Evolutionary conservation across 2,329 filamentous ascomycete genomes (phyloP), one percentile per base, ranked within the genome.

Genomic region (Chalaropsis ovoidea): DNA sequence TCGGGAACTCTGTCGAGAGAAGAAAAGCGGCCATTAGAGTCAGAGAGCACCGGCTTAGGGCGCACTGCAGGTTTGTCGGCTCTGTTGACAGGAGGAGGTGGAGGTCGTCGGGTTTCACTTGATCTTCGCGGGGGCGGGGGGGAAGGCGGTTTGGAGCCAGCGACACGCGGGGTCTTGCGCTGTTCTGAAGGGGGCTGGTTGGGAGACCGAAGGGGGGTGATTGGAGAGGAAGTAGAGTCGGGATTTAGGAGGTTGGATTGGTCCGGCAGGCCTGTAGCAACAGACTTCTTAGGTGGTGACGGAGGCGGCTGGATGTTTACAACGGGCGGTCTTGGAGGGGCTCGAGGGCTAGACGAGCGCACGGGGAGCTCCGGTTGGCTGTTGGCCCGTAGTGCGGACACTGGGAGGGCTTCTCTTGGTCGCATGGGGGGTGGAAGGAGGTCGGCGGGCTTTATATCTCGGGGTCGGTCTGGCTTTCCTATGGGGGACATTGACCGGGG

Each of bases 41-140:
- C 71, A 65, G 71, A 71, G 45, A 70, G 70, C 22, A 70, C 69
- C 31, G 71, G 66, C 45, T 68, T 70, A 62, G 66, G 60, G 49
- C 63, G 66, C 24, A 78, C 77, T 64, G 74, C 70, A 7, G 75
- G 74, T 74, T 95, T 95, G 49, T 89, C 89, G 39, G 86, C 85
- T 65, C 92, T 85, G 73, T 95, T 94, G 45, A 92, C 81, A 13
- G 66, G 66, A 0, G 88, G 87, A 3, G 90, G 90, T 10, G 89
- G 89, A 3, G 80, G 79, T 65, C 82, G 76, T 66, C 78, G 78
- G 2, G 83, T 70, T 71, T 86, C 85, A 5, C 74, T 80, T n/a
- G 84, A 87, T 68, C 84, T 78, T 70, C 84, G 77, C 1, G 84
- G 84, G 0, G 84, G 85, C 2, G 84, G 84, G 1, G 84, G 85